phyloP scores from a whole-genome alignment of 1,139 yeast species.

The Kodamaea sp. region DNA sequence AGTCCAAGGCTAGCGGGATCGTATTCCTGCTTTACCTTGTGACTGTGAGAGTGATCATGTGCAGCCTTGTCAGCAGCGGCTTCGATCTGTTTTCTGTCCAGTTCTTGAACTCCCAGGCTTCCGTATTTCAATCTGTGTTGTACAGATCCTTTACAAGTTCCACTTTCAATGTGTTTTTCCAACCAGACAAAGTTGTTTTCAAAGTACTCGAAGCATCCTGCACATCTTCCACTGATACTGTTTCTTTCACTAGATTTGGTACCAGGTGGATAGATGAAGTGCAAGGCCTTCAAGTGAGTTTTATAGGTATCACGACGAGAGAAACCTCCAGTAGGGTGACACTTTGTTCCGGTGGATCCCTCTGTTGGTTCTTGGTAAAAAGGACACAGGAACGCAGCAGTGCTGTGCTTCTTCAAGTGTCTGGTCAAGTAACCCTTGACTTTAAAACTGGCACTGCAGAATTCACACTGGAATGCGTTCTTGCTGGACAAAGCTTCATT shows the following conservation, averaged over 20 bases:
- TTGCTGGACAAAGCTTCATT: constrained; percentile 1
- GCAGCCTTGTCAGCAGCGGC: no score
- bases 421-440: constrained; percentile 60
- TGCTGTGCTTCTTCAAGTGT: constrained; percentile 54
- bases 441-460: constrained; percentile 50
- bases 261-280: constrained; percentile 61
- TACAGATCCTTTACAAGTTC: constrained; percentile 47
- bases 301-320: constrained; percentile 60
- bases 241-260: constrained; percentile 50
- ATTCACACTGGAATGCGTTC: constrained; percentile 35
- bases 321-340: constrained; percentile 63
- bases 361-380: constrained; percentile 42
- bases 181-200: constrained; percentile 52
- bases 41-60: background rate
- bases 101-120: background rate
- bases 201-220: constrained; percentile 55
- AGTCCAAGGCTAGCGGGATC: background rate
- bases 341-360: constrained; percentile 39
- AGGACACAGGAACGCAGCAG: constrained; percentile 58
- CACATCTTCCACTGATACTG: constrained; percentile 52
- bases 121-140: constrained; percentile 7
- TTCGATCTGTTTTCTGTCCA: background rate
- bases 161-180: constrained; percentile 48
- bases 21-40: background rate
- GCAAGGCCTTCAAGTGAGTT: constrained; percentile 58